Evolutionary conservation across 441 rosid species (phyloP).

Genomic region (Corymbia citriodora): DNA sequence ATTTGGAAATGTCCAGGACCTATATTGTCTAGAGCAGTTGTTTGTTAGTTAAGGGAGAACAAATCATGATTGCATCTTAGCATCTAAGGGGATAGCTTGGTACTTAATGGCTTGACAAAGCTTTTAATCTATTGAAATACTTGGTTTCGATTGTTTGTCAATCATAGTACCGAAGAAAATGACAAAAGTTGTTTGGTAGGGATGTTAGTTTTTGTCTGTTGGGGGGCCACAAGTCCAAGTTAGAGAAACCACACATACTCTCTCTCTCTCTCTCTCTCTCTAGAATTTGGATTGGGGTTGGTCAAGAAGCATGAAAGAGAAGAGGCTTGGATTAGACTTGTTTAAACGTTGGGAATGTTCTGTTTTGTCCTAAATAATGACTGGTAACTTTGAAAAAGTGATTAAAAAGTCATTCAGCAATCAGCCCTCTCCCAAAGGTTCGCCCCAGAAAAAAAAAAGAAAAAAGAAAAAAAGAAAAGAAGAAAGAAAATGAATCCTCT

Average conservation of each 20-base stretch:
- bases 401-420: constrained; percentile 42
- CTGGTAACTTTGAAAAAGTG: constrained; percentile 24
- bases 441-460: background rate
- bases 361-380: background rate
- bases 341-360: background rate
- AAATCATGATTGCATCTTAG: background rate
- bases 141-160: background rate
- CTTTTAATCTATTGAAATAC: background rate
- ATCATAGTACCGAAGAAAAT: background rate
- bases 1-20: background rate
- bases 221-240: background rate
- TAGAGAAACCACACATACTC: background rate
- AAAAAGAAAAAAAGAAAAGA: background rate
- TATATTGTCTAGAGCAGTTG: background rate
- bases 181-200: background rate
- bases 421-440: constrained; percentile 16
- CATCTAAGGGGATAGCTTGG: background rate
- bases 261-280: background rate
- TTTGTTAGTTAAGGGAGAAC: background rate
- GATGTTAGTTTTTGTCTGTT: background rate
- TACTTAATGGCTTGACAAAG: background rate
- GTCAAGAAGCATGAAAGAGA: background rate
- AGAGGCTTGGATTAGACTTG: constrained; percentile 5
- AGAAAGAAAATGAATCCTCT: background rate
- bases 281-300: background rate